Percentiles rank a stretch among this genome's conserved stretches.
Evolutionary conservation across 2,329 filamentous ascomycete species (phyloP).

Genomic region (Teratosphaeria epicoccoides): DNA sequence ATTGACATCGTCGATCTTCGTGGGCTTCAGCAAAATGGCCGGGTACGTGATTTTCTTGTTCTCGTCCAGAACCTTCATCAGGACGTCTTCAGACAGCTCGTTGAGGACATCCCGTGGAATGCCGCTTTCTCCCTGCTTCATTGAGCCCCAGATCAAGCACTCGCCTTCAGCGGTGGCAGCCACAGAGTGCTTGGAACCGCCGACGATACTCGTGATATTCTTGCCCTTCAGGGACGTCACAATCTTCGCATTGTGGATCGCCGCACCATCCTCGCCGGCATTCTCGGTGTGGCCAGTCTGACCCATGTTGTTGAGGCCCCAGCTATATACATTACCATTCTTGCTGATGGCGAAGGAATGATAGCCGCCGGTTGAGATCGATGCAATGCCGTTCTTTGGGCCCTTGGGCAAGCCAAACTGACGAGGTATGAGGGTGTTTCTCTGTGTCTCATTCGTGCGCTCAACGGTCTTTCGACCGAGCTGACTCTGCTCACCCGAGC

Average conservation of each 20-base stretch:
- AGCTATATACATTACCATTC: slow-evolving; percentile 61
- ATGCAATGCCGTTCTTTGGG: slow-evolving; percentile 43
- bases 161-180: slow-evolving; percentile 38
- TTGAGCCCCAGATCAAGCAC: slow-evolving; percentile 49
- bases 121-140: slow-evolving; percentile 48
- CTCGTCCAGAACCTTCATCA: neutral
- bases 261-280: slow-evolving; percentile 56
- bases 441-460: slow-evolving; percentile 35
- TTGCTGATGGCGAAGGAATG: slow-evolving; percentile 68
- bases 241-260: slow-evolving; percentile 57
- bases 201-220: slow-evolving; percentile 55
- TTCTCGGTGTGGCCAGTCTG: slow-evolving; percentile 57
- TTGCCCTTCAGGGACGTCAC: slow-evolving; percentile 53
- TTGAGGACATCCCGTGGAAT: slow-evolving; percentile 35
- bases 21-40: slow-evolving; percentile 62
- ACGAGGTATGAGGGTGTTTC: slow-evolving; percentile 44
- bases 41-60: slow-evolving; percentile 49
- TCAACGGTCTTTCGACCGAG: slow-evolving; percentile 55
- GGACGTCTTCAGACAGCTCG: slow-evolving; percentile 42
- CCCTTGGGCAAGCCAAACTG: slow-evolving; percentile 43
- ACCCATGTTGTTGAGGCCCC: slow-evolving; percentile 81
- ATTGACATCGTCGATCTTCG: slow-evolving; percentile 42
- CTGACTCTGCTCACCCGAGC: slow-evolving; percentile 59
- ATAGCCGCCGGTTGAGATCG: slow-evolving; percentile 60
- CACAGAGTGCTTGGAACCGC: slow-evolving; percentile 62